Conservation (phyloP, 371 early-diverging fungal genomes). For the Circinella umbellata region DNA sequence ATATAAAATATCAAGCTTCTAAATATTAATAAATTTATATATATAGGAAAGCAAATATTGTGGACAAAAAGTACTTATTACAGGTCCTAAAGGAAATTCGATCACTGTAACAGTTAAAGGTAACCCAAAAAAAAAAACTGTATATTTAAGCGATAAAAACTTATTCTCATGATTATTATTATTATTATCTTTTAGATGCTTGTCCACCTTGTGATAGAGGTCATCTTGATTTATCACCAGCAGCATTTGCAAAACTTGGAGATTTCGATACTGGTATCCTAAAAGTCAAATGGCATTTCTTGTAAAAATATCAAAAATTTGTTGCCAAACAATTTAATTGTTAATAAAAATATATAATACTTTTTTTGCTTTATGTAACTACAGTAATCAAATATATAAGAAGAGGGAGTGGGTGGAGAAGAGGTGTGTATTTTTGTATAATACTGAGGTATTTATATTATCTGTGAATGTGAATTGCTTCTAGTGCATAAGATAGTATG, state of each 20-base stretch:
- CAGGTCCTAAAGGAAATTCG: slow-evolving; percentile 35
- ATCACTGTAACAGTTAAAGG: slow-evolving; percentile 33
- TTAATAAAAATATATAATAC: too few relatives aligned
- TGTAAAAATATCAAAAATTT: neutral
- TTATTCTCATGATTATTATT: neutral
- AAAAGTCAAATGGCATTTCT: slow-evolving; percentile 39
- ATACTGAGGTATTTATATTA: too few relatives aligned
- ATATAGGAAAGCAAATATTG: slow-evolving; percentile 32
- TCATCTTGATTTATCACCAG: slow-evolving; percentile 43
- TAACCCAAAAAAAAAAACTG: neutral
- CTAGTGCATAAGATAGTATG: too few relatives aligned
- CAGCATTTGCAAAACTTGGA: slow-evolving; percentile 40
- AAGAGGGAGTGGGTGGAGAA: too few relatives aligned
- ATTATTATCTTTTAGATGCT: slow-evolving; percentile 22
- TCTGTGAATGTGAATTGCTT: too few relatives aligned
- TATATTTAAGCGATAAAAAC: neutral
- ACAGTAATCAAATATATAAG: too few relatives aligned
- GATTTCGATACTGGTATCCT: slow-evolving; percentile 33
- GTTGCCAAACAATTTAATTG: too few relatives aligned
- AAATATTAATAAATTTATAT: neutral
- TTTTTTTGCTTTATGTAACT: too few relatives aligned
- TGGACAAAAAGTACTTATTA: slow-evolving; percentile 34
- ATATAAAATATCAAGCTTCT: neutral
- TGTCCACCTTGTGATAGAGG: slow-evolving; percentile 34
- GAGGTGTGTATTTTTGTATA: too few relatives aligned